Evolutionary conservation across 495 filamentous ascomycete genomes (phyloP), one percentile per base, ranked within the genome.

Genomic region (Penicillium tannophilum): DNA sequence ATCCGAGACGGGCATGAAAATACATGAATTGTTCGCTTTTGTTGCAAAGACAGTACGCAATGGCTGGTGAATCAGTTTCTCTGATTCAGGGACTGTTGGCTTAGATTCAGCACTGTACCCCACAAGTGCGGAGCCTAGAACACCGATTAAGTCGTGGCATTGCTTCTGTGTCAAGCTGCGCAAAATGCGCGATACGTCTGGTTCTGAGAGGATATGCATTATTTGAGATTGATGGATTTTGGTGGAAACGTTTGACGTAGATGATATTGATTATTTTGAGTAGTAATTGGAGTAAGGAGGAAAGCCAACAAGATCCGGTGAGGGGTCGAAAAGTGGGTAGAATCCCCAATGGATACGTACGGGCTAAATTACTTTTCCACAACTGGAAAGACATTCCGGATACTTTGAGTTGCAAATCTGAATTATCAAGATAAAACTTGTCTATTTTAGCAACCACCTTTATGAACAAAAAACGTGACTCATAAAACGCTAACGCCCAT

Each of bases 1-100:
- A 57, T 81, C 79, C 39, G 79, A 84, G 3, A 90, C 90, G 1
- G 94, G 94, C 94, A 97, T 98, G 73, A 96, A 95, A 30, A 98
- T 81, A 6, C 89, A 94, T 3, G 88, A 91, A 52, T 87, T 75
- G 43, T 74, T 79, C 33, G 89, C 85, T 69, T 88, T 88, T 11
- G 77, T 83, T 33, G 77, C 79, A 55, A 93, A 82, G 2, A 85
- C 79, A 2, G 87, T 89, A 36, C 93, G 85, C 53, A 87, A 82
- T 5, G 93, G 93, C 65, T 96, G 91, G 60, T 90, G 87, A 48
- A 83, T 79, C 11, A 63, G 56, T 31, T 61, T 64, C 19, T 70
- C 65, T 19, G 59, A 54, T 36, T 41, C 64, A 35, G 67, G 59
- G 9, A 59, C 48, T 26, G 48, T 30, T 12, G 64, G 58, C 17